phyloP scores from a whole-genome alignment of 169 alveolate genomes.

The Cryptosporidium viatorum region DNA sequence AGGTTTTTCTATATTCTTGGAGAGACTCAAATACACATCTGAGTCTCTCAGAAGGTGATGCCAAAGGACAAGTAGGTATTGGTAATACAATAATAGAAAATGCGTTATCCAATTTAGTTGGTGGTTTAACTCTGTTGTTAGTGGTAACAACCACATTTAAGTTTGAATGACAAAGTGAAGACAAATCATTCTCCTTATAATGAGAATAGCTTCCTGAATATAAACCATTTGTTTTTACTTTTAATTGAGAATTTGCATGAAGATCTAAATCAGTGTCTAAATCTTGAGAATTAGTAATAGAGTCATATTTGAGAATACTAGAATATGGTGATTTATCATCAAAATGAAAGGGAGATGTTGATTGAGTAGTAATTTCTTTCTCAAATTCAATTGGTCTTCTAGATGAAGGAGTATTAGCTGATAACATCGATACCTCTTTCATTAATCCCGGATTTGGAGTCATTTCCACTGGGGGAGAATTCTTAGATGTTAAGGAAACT shows the following conservation, averaged over 20 bases:
- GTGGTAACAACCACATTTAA: conserved; percentile 72
- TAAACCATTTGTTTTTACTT: not conserved
- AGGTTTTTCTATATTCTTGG: conserved; percentile 65
- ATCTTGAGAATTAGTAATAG: conserved; percentile 29
- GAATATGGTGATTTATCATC: conserved; percentile 72
- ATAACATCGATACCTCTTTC: not conserved
- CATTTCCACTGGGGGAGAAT: not conserved
- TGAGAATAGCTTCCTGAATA: not conserved
- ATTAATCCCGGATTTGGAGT: not conserved
- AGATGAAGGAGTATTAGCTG: not conserved
- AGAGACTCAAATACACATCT: conserved; percentile 71
- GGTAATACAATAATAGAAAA: conserved; percentile 66
- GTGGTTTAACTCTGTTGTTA: conserved; percentile 44
- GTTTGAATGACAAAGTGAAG: conserved; percentile 42
- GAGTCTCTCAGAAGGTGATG: conserved; percentile 65
- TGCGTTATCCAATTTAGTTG: conserved; percentile 58
- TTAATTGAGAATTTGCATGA: not conserved
- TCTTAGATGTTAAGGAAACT: not conserved
- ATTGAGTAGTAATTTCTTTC: conserved; percentile 12
- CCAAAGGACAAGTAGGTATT: conserved; percentile 72
- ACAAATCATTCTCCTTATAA: conserved; percentile 22
- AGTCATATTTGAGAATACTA: conserved; percentile 46
- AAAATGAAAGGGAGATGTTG: conserved; percentile 38
- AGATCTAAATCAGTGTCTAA: conserved; percentile 15
- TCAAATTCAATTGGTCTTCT: not conserved